Conservation (phyloP, 805 yeast species). For the Komagataella pastoris region DNA sequence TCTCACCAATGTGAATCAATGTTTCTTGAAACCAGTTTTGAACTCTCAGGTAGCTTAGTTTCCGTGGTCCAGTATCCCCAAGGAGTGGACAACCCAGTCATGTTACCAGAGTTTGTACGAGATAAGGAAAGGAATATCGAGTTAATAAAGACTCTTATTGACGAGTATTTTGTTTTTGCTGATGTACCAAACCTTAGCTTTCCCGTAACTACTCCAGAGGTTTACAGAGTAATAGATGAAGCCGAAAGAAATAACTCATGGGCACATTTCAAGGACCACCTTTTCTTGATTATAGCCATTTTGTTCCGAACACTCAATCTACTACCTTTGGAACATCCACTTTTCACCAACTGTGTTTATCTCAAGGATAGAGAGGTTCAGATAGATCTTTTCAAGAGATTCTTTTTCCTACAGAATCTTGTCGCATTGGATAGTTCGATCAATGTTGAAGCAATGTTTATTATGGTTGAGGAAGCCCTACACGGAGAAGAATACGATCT, state of each 20-base stretch:
- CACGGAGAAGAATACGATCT: background rate
- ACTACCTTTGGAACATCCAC: background rate
- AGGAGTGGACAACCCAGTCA: background rate
- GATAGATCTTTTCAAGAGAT: background rate
- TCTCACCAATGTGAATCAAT: background rate
- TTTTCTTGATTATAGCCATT: background rate
- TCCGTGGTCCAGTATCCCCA: background rate
- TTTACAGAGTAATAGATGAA: background rate
- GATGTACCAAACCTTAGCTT: background rate
- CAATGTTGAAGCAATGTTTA: background rate
- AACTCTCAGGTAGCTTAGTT: background rate
- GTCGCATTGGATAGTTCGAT: background rate
- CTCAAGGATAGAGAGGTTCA: background rate
- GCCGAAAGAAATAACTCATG: background rate
- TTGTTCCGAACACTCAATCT: background rate
- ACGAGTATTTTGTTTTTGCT: background rate
- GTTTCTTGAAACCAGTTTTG: background rate
- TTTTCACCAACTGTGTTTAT: background rate
- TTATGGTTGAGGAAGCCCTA: background rate
- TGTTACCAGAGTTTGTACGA: background rate
- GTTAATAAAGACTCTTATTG: background rate
- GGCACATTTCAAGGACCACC: background rate
- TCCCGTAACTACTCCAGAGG: background rate
- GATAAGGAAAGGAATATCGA: background rate
- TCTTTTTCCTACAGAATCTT: background rate